Percentiles rank a stretch among this genome's conserved stretches.
These are phyloP conservation scores for Lactifluus subvellereus DNA, from an alignment of 768 basidiomycete species.

Conservation along the genomic window DNA sequence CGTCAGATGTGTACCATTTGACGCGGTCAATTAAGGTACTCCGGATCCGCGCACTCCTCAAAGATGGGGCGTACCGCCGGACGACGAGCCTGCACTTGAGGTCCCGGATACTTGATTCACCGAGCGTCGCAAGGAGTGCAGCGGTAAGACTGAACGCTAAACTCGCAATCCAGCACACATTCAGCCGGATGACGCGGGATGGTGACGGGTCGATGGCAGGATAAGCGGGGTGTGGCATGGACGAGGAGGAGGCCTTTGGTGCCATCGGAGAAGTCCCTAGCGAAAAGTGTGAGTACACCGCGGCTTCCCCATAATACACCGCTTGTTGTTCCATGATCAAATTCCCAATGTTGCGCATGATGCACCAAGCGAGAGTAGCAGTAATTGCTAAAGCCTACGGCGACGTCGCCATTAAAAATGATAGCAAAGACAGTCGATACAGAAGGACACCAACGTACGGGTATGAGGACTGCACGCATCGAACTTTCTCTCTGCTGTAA, in stretches of 20 bases:
- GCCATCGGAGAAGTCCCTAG: background rate
- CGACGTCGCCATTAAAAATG: background rate
- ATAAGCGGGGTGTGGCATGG: background rate
- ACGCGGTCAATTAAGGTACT: background rate
- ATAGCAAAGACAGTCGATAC: background rate
- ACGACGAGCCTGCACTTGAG: background rate
- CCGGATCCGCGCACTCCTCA: background rate
- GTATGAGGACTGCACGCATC: background rate
- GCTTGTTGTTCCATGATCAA: background rate
- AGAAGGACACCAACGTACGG: background rate
- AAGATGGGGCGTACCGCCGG: background rate
- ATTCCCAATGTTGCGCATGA: background rate
- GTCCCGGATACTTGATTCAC: background rate
- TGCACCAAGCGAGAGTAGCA: background rate
- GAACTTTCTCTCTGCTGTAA: background rate
- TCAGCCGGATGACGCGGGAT: background rate
- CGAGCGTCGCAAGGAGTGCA: background rate
- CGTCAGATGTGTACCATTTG: too few relatives aligned
- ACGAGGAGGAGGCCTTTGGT: background rate
- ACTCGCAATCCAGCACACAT: background rate
- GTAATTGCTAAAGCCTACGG: background rate
- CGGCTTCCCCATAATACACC: background rate
- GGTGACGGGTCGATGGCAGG: background rate
- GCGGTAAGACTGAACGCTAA: slow-evolving; percentile 1
- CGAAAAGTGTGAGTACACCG: background rate